phyloP scores from a whole-genome alignment of 768 basidiomycete genomes.

The Lactarius hatsudake region DNA sequence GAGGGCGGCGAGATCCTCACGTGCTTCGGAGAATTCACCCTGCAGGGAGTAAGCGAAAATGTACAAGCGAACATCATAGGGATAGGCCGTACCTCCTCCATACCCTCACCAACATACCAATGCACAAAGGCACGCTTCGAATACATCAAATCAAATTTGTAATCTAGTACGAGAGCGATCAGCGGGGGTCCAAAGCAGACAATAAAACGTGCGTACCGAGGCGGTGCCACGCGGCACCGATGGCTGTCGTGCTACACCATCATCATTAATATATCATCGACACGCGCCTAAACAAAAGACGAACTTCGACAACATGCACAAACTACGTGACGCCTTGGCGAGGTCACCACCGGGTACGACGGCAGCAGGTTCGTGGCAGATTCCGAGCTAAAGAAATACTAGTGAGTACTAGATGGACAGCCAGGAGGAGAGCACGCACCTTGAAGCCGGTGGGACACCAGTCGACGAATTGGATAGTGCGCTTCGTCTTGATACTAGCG shows the following conservation, averaged over 20 bases:
- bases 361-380: slow-evolving; percentile 95
- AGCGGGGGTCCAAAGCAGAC: neutral
- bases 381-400: slow-evolving; percentile 64
- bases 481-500: slow-evolving; percentile 93
- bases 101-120: slow-evolving; percentile 98
- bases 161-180: slow-evolving; percentile 48
- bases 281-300: slow-evolving; percentile 27
- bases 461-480: slow-evolving; percentile 97
- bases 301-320: slow-evolving; percentile 96
- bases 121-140: slow-evolving; percentile 91
- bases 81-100: slow-evolving; percentile 76
- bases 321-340: slow-evolving; percentile 87
- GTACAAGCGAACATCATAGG: neutral
- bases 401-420: slow-evolving; percentile 23
- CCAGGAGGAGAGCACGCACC: slow-evolving; percentile 34
- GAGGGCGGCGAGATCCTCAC: slow-evolving; percentile 95
- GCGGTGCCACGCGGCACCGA: slow-evolving; percentile 92
- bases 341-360: slow-evolving; percentile 92
- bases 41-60: slow-evolving; percentile 31
- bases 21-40: slow-evolving; percentile 98
- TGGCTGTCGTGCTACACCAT: slow-evolving; percentile 72
- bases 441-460: slow-evolving; percentile 99
- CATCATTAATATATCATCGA: slow-evolving; percentile 5
- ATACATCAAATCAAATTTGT: slow-evolving; percentile 98
- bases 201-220: slow-evolving; percentile 46